Evolutionary conservation across 495 filamentous ascomycete genomes (phyloP), one percentile per base, ranked within the genome.

Genomic region (Daldinia concentrica): DNA sequence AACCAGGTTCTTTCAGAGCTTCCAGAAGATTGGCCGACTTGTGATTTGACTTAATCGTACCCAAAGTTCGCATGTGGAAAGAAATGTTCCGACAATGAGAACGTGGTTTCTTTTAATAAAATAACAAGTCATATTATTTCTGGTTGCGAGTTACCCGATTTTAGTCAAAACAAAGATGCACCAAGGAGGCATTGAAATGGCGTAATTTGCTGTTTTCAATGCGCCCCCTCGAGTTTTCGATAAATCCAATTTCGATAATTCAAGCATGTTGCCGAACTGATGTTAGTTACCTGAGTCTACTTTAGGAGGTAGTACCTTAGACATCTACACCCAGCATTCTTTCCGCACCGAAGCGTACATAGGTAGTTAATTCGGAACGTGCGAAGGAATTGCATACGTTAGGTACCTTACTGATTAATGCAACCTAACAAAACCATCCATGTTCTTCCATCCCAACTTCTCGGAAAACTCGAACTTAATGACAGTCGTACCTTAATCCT

Each of bases 181-280:
- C 57, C 22, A 41, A 62, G 55, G 54, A 54, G 61, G 71, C 67
- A 64, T 61, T 58, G 64, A 71, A 26, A 71, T 66, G 41, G 72
- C 64, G 63, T 41, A 74, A 74, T 74, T 74, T 74, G 39, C 68
- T 67, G 52, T 61, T 63, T 69, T 74, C 59, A 73, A 74, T 74
- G 72, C 72, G 50, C 27, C 36, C 48, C 62, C 43, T n/a, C 27
- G 48, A 17, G 48, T 62, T 62, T 69, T 37, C 37, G 54, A 32
- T 59, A 52, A 59, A 64, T 48, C 64, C 67, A 74, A 70, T 71
- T 71, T 71, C 71, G 59, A 63, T 57, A 58, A 57, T 64, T 54
- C 30, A 69, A 51, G 71, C 66, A 64, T 26, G 41, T 66, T 64
- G 12, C 59, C 59, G 58, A 69, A 30, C 30, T 62, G 51, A 60